These are phyloP conservation scores for Tolypocladium sp. DNA, from an alignment of 2,329 filamentous ascomycete genomes.

Conservation along the genomic window DNA sequence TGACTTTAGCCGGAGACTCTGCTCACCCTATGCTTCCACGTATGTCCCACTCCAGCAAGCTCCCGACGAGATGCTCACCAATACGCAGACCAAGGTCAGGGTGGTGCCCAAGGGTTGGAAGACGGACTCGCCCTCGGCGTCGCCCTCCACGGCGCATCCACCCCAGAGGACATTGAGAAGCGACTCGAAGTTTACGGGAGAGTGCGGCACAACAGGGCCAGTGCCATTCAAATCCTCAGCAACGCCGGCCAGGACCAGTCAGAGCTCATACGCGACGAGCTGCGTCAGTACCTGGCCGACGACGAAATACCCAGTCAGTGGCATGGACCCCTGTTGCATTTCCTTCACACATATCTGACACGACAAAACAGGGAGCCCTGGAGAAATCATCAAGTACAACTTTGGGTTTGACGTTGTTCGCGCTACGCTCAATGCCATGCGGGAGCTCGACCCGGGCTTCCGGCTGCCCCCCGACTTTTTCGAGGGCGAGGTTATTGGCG, in stretches of 20 bases:
- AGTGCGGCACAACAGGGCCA: slow-evolving; percentile 17
- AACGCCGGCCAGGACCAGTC: slow-evolving; percentile 25
- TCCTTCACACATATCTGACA: background rate
- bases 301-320: slow-evolving; percentile 20
- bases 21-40: slow-evolving; percentile 29
- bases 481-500: slow-evolving; percentile 7
- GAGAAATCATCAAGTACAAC: slow-evolving; percentile 3
- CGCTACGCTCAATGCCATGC: slow-evolving; percentile 9
- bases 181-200: slow-evolving; percentile 15
- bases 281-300: slow-evolving; percentile 14
- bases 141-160: slow-evolving; percentile 13
- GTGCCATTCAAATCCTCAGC: slow-evolving; percentile 27
- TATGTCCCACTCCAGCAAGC: slow-evolving; percentile 6
- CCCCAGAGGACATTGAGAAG: slow-evolving; percentile 10
- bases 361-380: background rate
- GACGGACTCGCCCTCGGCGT: slow-evolving; percentile 23
- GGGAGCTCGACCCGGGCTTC: slow-evolving; percentile 8
- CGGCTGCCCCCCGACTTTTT: slow-evolving; percentile 11
- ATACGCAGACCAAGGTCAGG: slow-evolving; percentile 27
- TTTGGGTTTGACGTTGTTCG: slow-evolving; percentile 12
- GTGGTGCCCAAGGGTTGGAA: slow-evolving; percentile 24
- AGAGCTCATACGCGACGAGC: slow-evolving; percentile 16
- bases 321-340: too few relatives aligned
- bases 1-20: slow-evolving; percentile 25
- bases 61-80: background rate